Evolutionary conservation across 805 yeast genomes (phyloP), one percentile per base, ranked within the genome.

Genomic region (Metschnikowia henanensis): DNA sequence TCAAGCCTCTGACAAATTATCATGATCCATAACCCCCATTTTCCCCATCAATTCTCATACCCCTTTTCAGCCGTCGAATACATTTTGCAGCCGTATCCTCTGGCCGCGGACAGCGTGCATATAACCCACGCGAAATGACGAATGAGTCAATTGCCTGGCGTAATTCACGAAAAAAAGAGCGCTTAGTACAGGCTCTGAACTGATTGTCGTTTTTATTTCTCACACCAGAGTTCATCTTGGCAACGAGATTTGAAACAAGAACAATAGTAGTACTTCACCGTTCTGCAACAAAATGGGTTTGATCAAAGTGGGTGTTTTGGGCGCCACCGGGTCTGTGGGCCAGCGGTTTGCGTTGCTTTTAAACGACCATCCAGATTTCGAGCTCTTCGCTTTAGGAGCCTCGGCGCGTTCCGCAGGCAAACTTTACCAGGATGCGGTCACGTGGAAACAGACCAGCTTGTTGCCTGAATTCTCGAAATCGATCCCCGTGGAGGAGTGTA

Each of bases 271-370:
- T n/a, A n/a, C n/a, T n/a, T n/a, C n/a, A n/a, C n/a, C n/a, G n/a
- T 15, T 2, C 6, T 23, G 5, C 21, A 22, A 3, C 21, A 45
- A 16, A 23, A 65, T 64, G 70, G 58, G 43, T 23, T 45, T 60
- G 31, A 74, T 64, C 50, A 78, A 77, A 64, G 84, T 81, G 18
- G 99, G 99, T 73, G 97, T 94, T 56, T 75, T 92, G 49, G 99
- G 99, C 39, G 98, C 98, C 53, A 92, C 99, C 10, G 99, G 99
- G 41, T 83, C 95, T 33, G 99, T 94, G 30, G 99, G 99, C 45
- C 99, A 94, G 68, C 79, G 98, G 56, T 94, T 94, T 64, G 91
- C 94, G 49, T 73, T 92, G 37, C 73, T 94, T 37, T 74, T 94
- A 51, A 78, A 90, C 2, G 71, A 86, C 50, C 97, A 94, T 63